phyloP scores from a whole-genome alignment of 345 rosid species.

The Hibiscus tridactylites region DNA sequence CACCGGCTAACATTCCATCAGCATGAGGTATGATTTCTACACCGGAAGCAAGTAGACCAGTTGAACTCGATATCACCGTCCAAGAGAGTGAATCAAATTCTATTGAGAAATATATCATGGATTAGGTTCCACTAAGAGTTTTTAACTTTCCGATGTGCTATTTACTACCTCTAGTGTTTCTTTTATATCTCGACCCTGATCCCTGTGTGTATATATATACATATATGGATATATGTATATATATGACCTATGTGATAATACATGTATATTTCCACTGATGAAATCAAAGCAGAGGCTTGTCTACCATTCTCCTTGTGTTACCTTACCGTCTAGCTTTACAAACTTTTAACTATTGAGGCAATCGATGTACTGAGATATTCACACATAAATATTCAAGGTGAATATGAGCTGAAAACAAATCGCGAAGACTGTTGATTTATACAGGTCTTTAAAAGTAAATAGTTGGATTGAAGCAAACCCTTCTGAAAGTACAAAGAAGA shows the following conservation, averaged over 20 bases:
- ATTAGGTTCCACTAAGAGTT: background rate
- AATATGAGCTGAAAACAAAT: too few relatives aligned
- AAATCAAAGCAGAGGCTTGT: slow-evolving; percentile 8
- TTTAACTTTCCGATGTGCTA: slow-evolving; percentile 17
- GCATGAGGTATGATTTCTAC: slow-evolving; percentile 6
- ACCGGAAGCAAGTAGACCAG: slow-evolving; percentile 1
- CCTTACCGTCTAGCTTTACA: too few relatives aligned
- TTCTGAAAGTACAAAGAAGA: too few relatives aligned
- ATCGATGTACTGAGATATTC: too few relatives aligned
- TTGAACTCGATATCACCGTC: slow-evolving; percentile 16
- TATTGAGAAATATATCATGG: background rate
- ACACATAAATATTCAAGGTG: too few relatives aligned
- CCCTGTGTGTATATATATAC: background rate
- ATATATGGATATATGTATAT: background rate
- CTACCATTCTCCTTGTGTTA: too few relatives aligned
- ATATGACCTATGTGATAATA: slow-evolving; percentile 19
- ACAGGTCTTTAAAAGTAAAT: too few relatives aligned
- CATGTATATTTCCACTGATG: slow-evolving; percentile 15
- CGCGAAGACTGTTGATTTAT: too few relatives aligned
- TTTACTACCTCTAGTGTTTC: slow-evolving; percentile 21
- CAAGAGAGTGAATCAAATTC: background rate
- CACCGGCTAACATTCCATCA: slow-evolving; percentile 25
- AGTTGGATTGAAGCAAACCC: too few relatives aligned
- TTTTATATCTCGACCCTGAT: slow-evolving; percentile 26
- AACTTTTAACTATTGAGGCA: too few relatives aligned